Percentiles rank a stretch among this genome's conserved stretches.
phyloP scores from a whole-genome alignment of 1,284 basidiomycete genomes.

The Retiboletus fuscus region DNA sequence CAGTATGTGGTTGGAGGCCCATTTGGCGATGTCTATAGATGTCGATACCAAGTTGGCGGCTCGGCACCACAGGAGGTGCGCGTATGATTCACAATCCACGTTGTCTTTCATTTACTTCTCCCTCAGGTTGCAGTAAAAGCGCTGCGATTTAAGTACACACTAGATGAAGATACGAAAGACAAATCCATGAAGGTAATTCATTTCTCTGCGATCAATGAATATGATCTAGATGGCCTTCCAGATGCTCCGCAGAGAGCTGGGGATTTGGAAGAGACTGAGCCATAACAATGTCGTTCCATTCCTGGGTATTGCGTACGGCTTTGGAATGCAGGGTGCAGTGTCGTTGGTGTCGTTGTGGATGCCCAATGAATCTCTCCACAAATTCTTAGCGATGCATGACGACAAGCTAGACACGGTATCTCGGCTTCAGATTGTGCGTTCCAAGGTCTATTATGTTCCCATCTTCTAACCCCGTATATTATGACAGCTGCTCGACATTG shows the following conservation, averaged over 20 bases:
- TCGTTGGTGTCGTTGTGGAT: too few relatives aligned
- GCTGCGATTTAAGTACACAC: too few relatives aligned
- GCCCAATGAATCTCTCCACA: conserved; percentile 17
- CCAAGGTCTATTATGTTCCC: not conserved
- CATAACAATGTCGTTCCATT: conserved; percentile 27
- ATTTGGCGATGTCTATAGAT: conserved; percentile 24
- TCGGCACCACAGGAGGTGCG: conserved; percentile 14
- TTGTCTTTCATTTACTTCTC: too few relatives aligned
- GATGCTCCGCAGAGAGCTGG: too few relatives aligned
- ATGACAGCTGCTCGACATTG: conserved; percentile 25
- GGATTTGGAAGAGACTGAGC: too few relatives aligned
- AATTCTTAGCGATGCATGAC: conserved; percentile 1
- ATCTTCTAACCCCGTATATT: not conserved
- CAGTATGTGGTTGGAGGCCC: conserved; percentile 14
- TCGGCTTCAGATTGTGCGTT: conserved; percentile 27
- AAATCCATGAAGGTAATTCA: conserved; percentile 2
- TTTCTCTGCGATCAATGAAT: not conserved
- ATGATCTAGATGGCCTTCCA: not conserved
- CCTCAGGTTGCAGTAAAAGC: too few relatives aligned
- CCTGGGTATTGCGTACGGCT: too few relatives aligned
- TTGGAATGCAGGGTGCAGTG: too few relatives aligned
- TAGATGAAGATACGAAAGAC: not conserved
- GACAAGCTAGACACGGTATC: too few relatives aligned
- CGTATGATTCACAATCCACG: too few relatives aligned
- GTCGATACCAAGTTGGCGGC: not conserved